Conservation (phyloP, 148 eudicot genomes). For the Gaultheria prostrata region DNA sequence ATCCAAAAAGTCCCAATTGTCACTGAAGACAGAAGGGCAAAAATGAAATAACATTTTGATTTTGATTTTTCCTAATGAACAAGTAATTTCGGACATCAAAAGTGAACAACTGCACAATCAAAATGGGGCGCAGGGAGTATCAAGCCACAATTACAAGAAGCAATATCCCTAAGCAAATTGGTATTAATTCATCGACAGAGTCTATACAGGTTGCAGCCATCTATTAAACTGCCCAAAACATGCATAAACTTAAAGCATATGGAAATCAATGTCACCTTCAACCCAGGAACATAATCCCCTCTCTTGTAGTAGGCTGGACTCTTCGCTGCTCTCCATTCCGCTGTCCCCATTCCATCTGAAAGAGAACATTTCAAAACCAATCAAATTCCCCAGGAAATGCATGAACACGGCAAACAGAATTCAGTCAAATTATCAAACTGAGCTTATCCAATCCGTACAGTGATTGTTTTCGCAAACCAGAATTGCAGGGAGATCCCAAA, state of each 20-base stretch:
- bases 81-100: neutral
- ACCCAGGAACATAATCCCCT: conserved; percentile 98
- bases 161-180: conserved; percentile 4
- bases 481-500: conserved; percentile 94
- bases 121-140: neutral
- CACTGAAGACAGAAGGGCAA: no score
- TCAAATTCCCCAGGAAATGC: neutral
- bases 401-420: neutral
- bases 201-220: neutral
- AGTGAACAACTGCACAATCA: neutral
- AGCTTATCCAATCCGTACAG: conserved; percentile 35
- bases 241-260: neutral
- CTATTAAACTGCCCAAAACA: neutral
- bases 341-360: conserved; percentile 98
- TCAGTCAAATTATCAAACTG: neutral
- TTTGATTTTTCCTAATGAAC: neutral
- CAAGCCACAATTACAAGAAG: neutral
- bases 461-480: conserved; percentile 98
- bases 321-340: conserved; percentile 98
- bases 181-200: neutral
- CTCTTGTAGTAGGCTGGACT: conserved; percentile 91
- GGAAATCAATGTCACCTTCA: conserved; percentile 50
- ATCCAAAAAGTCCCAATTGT: neutral
- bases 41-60: no score
- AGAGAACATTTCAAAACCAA: conserved; percentile 10